These are phyloP conservation scores for Cenchrus purpureus DNA, from an alignment of 176 grass and related monocot genomes.

Conservation along the genomic window DNA sequence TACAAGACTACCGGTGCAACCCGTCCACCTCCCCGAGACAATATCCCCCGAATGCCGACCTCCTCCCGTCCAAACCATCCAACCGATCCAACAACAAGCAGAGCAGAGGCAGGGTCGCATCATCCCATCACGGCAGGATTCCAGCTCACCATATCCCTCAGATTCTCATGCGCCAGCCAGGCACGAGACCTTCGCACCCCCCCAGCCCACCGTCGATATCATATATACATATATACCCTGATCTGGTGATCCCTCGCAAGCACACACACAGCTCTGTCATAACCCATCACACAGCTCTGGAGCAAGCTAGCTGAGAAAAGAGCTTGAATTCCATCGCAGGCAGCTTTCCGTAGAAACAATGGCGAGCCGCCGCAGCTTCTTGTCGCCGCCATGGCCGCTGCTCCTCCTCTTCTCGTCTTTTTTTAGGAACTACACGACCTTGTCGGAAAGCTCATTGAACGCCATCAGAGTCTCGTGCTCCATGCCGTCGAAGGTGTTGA, in stretches of 20 bases:
- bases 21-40: conserved; percentile 34
- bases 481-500: conserved; percentile 55
- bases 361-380: conserved; percentile 10
- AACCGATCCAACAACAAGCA: neutral
- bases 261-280: neutral
- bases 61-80: conserved; percentile 12
- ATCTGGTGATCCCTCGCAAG: neutral
- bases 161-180: conserved; percentile 41
- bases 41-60: conserved; percentile 50
- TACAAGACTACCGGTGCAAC: neutral
- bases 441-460: conserved; percentile 33
- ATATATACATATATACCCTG: conserved; percentile 14
- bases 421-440: conserved; percentile 11
- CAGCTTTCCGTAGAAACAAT: neutral
- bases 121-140: conserved; percentile 7
- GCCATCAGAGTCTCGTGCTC: conserved; percentile 45
- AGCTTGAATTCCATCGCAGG: neutral
- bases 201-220: neutral
- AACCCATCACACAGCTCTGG: neutral
- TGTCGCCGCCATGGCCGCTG: conserved; percentile 15
- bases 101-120: neutral
- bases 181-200: conserved; percentile 43
- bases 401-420: neutral
- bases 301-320: neutral
- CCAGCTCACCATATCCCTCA: conserved; percentile 7